These are phyloP conservation scores for Chalciporus chontae DNA, from an alignment of 768 basidiomycete species.

Conservation along the genomic window DNA sequence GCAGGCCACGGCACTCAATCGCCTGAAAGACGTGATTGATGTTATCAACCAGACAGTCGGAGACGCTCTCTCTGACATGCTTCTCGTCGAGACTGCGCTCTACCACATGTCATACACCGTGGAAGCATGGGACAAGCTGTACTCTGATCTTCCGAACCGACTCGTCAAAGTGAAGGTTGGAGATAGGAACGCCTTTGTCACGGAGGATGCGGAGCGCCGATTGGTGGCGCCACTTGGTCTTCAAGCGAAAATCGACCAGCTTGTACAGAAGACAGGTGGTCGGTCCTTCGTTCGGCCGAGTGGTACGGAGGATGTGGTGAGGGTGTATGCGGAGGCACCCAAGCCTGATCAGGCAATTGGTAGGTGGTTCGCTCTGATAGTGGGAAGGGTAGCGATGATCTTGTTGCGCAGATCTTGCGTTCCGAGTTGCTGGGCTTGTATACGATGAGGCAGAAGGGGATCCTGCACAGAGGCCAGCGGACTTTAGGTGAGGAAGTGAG, in stretches of 20 bases:
- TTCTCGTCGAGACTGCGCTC: conserved; percentile 91
- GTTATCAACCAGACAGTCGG: conserved; percentile 98
- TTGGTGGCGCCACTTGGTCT: conserved; percentile 76
- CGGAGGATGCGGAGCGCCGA: conserved; percentile 90
- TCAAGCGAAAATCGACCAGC: conserved; percentile 78
- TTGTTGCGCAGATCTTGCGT: conserved; percentile 66
- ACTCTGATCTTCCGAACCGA: conserved; percentile 91
- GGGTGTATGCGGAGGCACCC: conserved; percentile 93
- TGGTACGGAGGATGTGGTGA: conserved; percentile 96
- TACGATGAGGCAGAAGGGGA: conserved; percentile 85
- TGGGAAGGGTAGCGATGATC: conserved; percentile 2
- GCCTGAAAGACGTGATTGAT: conserved; percentile 72
- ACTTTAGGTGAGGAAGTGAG: conserved; percentile 55
- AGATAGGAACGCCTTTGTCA: conserved; percentile 81
- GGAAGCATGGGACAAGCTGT: conserved; percentile 88
- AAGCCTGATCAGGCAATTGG: conserved; percentile 76
- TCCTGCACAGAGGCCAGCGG: conserved; percentile 67
- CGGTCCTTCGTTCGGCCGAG: conserved; percentile 94
- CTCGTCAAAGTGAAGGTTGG: conserved; percentile 89
- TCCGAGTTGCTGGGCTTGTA: conserved; percentile 79
- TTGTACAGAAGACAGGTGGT: conserved; percentile 79
- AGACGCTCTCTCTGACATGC: conserved; percentile 93
- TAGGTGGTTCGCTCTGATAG: conserved; percentile 28
- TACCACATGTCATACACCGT: conserved; percentile 83
- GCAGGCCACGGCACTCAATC: conserved; percentile 73